Base-by-base conservation (phyloP, 805 yeast species). In the Myxozyma geophila region DNA sequence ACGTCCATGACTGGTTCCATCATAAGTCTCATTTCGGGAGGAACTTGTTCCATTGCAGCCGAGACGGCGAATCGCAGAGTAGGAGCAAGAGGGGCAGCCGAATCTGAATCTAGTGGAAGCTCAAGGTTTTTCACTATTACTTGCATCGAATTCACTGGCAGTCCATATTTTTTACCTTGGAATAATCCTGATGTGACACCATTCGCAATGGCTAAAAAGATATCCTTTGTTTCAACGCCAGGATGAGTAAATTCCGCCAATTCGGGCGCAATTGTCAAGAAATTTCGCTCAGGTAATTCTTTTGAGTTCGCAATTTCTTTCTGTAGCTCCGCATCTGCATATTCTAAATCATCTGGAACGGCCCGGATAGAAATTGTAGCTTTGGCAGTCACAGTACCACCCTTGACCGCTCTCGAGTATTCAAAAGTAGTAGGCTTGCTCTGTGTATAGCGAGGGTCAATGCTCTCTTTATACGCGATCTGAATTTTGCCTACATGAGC, bases 1-100 rank as follows among this genome's bases (percentile, higher is more conserved):
- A 92, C 87, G 41, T 82, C 80, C 98, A 95, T 93, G 36, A 89
- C 80, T 0, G 99, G 99, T 75, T 95, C 98, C 74, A 93, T 78
- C 0, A 92, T 74, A 0, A 87, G 81, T 72, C 83, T 85, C 17
- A 64, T 60, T 3, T 64, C 54, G 15, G 65, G 54, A 21, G 67
- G 63, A 6, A 74, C 46, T 7, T 63, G 33, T 4, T 67, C 68
- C 7, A 86, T 63, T 0, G 81, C 79, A 15, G 78, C 76, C 9
- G 74, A 63, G 2, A 83, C 75, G 0, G 85, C 80, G 15, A 76
- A 71, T 56, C 89, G 78, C 0, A 84, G 76, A 2, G 83, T 75
- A 2, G 79, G 74, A 8, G 85, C 73, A 9, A 86, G 72, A 1
- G 80, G 78, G 2, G 78, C 69, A 0, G 80, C 73, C 2, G 67